Base-by-base conservation (phyloP, 371 early-diverging fungal genomes). In the Mortierella sp. region DNA sequence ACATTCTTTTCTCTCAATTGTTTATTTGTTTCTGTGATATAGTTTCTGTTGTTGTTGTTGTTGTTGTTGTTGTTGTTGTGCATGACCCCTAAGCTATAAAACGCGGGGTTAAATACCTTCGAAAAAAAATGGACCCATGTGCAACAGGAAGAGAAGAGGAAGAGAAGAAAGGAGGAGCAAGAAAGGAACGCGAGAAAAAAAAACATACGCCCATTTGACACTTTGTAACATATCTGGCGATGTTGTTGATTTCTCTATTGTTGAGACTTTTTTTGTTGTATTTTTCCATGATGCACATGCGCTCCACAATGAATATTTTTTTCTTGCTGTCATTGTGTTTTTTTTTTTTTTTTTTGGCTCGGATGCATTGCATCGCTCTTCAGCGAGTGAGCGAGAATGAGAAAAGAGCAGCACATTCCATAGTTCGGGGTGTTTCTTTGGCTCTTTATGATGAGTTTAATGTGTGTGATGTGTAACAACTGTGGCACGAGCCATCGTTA, bases 41-140 rank as follows among this genome's bases (percentile, higher is more conserved):
- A 16, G 31, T 14, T 60, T 14, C 16, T 63, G 63, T 34, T 28
- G 55, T 24, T 55, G 55, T n/a, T 55, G 6, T 26, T 31, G 28
- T 0, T 60, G 16, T 58, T 58, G 58, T 58, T 58, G 10, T n/a
- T 58, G 60, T 3, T 7, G 60, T 28, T 58, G n/a, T 10, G 16
- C 21, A 21, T 68, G 10, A 68, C 68, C 68, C 68, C 68, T 38
- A 68, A 68, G 42, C 68, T 68, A 11, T 11, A 68, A 65, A 68
- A 68, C 68, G 24, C 68, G 68, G 68, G 68, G 68, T 24, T 38
- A 68, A 24, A 68, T 24, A 42, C 11, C 42, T 38, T 63, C 16
- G 31, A 26, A 63, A 63, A 63, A 34, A 68, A 10, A 24, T 68
- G 68, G 11, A 68, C 10, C 42, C 68, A 68, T 68, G 68, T 68